Conservation (phyloP, 1,284 basidiomycete genomes). For the Thelephora terrestris region DNA sequence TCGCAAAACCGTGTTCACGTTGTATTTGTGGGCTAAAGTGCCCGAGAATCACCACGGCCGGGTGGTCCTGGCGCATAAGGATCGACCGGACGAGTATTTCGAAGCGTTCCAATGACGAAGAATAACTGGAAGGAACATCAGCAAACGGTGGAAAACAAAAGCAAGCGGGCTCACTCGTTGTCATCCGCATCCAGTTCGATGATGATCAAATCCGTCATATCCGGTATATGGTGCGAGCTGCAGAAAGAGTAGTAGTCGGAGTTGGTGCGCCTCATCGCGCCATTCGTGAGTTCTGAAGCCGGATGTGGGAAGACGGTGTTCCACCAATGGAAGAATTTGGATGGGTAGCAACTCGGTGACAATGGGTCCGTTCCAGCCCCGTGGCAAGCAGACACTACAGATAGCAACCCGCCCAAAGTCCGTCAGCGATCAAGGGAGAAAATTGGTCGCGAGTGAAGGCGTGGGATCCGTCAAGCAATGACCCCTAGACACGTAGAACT, state of each 20-base stretch:
- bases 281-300: constrained; percentile 90
- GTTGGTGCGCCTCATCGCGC: constrained; percentile 80
- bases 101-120: constrained; percentile 70
- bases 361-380: constrained; percentile 90
- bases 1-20: constrained; percentile 68
- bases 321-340: constrained; percentile 92
- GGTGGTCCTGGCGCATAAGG: constrained; percentile 78
- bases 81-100: constrained; percentile 87
- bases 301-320: constrained; percentile 91
- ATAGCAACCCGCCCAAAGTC: background rate
- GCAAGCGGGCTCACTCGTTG: constrained; percentile 48
- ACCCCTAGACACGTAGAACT: constrained; percentile 1
- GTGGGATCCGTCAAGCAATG: constrained; percentile 2
- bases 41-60: constrained; percentile 84
- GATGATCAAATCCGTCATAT: constrained; percentile 86
- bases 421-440: constrained; percentile 3
- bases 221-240: constrained; percentile 83
- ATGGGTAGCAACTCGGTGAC: constrained; percentile 79
- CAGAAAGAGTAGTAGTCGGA: constrained; percentile 93
- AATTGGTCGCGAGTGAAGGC: constrained; percentile 4
- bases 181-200: constrained; percentile 90
- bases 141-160: background rate
- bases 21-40: constrained; percentile 86
- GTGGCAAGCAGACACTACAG: constrained; percentile 79
- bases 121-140: constrained; percentile 39